Conservation (phyloP, 148 eudicot species). For the Arbutus unedo region DNA sequence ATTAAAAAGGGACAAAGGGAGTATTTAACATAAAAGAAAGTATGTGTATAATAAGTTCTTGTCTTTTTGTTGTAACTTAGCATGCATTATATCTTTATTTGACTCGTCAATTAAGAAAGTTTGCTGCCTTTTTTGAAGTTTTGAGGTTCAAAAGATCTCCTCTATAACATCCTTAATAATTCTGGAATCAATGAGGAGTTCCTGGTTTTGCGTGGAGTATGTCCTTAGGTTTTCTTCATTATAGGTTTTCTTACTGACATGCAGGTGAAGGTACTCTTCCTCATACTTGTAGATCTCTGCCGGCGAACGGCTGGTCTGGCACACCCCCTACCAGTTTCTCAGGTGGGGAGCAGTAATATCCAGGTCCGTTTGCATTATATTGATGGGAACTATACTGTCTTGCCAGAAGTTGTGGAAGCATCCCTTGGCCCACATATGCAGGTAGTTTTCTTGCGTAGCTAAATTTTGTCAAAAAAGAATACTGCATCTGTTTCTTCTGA, state of each 20-base stretch:
- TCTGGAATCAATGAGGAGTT: not conserved
- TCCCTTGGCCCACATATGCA: slow-evolving; percentile 99
- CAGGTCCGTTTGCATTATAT: slow-evolving; percentile 93
- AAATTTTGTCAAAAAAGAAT: not conserved
- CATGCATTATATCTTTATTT: slow-evolving; percentile 3
- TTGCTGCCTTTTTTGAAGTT: not conserved
- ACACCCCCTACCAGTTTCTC: slow-evolving; percentile 91
- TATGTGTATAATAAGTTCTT: not conserved
- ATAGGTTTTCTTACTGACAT: slow-evolving; percentile 12
- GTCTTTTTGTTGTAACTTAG: not conserved
- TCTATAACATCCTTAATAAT: not conserved
- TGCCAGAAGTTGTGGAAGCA: slow-evolving; percentile 98
- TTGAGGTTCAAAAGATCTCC: not conserved
- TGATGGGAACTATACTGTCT: slow-evolving; percentile 90
- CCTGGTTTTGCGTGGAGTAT: not conserved
- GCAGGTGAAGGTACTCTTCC: slow-evolving; percentile 94
- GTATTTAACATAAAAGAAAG: not conserved
- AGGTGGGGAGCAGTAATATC: slow-evolving; percentile 83
- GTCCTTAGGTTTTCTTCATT: not conserved
- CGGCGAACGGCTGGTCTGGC: slow-evolving; percentile 71
- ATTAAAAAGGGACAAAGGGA: not conserved
- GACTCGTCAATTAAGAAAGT: not conserved
- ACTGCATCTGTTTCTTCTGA: slow-evolving; percentile 9
- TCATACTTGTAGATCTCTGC: slow-evolving; percentile 92
- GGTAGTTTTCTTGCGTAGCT: slow-evolving; percentile 31